Evolutionary conservation across 371 early-diverging fungal species (phyloP).

Genomic region (Mucor saturninus): DNA sequence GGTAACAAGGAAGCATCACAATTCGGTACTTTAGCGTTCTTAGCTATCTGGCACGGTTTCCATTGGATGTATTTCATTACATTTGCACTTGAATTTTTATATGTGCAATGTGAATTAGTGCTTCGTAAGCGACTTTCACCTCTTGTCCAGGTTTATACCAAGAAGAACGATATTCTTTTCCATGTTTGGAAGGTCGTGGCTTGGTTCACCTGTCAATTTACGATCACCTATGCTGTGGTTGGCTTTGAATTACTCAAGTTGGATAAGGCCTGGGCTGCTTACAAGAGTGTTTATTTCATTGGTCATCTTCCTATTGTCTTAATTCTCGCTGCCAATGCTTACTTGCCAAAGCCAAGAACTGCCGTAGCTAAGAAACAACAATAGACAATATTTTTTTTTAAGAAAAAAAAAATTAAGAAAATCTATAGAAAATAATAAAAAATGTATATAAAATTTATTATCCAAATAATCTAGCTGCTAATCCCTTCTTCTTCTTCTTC

Average conservation of each 20-base stretch:
- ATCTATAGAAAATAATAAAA: constrained; percentile 3
- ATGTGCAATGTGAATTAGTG: constrained; percentile 41
- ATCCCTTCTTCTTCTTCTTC: constrained; percentile 54
- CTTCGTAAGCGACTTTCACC: constrained; percentile 37
- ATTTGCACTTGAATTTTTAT: constrained; percentile 69
- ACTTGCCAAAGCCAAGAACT: constrained; percentile 25
- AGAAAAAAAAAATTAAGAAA: background rate
- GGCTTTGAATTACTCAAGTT: constrained; percentile 50
- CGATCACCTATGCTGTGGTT: constrained; percentile 41
- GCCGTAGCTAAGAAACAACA: constrained; percentile 10
- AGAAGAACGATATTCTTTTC: constrained; percentile 23
- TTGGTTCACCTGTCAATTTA: constrained; percentile 39
- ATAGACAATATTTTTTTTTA: background rate
- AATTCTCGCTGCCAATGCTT: constrained; percentile 29
- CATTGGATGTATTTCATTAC: constrained; percentile 67
- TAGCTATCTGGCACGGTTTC: constrained; percentile 80
- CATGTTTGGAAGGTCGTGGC: constrained; percentile 35
- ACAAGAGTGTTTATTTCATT: constrained; percentile 48
- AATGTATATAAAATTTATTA: constrained; percentile 1
- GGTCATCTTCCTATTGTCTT: constrained; percentile 40
- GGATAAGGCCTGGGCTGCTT: constrained; percentile 38
- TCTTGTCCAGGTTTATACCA: constrained; percentile 30
- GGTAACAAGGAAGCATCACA: constrained; percentile 69
- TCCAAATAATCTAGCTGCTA: constrained; percentile 39
- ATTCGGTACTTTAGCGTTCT: constrained; percentile 64